Evolutionary conservation across 2,329 filamentous ascomycete species (phyloP).

Genomic region (Septoria linicola): DNA sequence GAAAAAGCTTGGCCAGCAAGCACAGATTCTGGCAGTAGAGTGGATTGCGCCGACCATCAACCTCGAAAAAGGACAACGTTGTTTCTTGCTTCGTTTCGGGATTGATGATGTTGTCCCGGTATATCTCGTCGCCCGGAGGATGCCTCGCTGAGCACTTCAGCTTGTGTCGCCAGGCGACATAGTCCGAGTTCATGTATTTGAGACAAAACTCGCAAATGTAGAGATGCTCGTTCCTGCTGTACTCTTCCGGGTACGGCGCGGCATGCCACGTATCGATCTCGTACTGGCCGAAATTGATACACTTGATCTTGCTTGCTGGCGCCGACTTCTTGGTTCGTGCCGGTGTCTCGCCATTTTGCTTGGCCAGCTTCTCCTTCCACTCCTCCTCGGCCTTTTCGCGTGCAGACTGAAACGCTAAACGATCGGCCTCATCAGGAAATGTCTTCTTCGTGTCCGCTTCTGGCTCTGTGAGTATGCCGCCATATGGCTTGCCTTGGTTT

Average conservation of each 20-base stretch:
- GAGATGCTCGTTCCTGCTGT: conserved; percentile 92
- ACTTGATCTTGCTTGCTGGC: conserved; percentile 94
- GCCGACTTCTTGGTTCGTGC: conserved; percentile 65
- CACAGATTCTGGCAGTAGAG: conserved; percentile 99
- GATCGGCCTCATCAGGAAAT: conserved; percentile 74
- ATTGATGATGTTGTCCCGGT: conserved; percentile 76
- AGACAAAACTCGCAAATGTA: conserved; percentile 99
- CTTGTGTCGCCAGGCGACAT: conserved; percentile 96
- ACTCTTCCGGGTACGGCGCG: conserved; percentile 96
- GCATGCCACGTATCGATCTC: conserved; percentile 99
- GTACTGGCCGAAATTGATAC: conserved; percentile 95
- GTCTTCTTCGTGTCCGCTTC: conserved; percentile 93
- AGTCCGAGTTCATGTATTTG: conserved; percentile 99
- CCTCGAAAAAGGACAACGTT: conserved; percentile 80
- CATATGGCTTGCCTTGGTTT: conserved; percentile 88
- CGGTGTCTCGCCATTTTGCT: conserved; percentile 64
- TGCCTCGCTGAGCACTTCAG: conserved; percentile 92
- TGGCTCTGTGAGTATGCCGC: conserved; percentile 81
- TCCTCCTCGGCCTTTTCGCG: conserved; percentile 89
- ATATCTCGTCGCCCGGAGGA: conserved; percentile 96
- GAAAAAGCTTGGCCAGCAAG: conserved; percentile 89
- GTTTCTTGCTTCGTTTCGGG: conserved; percentile 37
- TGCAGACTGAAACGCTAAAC: conserved; percentile 83
- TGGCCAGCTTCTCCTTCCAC: conserved; percentile 69
- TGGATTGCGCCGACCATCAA: conserved; percentile 93